A percentile compares a stretch with the other conserved stretches of the same genome.
These are phyloP conservation scores for Leishmania major DNA, from an alignment of 208 protist species.

Conservation along the genomic window DNA sequence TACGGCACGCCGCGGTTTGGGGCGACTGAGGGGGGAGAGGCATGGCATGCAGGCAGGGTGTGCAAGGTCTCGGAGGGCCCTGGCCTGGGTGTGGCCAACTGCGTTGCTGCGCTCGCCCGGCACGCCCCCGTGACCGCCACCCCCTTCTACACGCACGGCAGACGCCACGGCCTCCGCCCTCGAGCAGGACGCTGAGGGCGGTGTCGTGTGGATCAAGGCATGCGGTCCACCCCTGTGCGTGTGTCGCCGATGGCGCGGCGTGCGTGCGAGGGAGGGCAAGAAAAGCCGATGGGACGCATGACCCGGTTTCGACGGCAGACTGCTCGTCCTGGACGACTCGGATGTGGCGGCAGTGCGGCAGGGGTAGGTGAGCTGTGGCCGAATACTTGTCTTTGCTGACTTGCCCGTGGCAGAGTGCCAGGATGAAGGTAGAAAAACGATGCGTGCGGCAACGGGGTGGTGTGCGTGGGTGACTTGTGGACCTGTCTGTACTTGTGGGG, in stretches of 20 bases:
- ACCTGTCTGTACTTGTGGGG: too few species aligned
- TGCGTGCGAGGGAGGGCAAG: neutral
- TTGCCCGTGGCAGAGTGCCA: neutral
- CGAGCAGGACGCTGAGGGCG: neutral
- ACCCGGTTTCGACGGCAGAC: neutral
- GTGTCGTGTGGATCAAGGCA: neutral
- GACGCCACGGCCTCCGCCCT: neutral
- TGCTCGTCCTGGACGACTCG: neutral
- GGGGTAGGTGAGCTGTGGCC: rapidly evolving
- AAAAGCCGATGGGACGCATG: neutral
- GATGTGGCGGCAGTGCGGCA: neutral
- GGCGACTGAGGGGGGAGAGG: neutral
- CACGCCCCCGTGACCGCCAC: neutral
- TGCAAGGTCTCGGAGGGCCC: neutral
- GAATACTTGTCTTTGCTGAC: neutral
- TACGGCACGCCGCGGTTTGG: neutral
- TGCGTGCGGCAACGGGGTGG: too few species aligned
- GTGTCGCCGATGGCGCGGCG: neutral
- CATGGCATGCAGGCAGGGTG: neutral
- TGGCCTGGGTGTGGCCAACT: neutral
- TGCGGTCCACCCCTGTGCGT: neutral
- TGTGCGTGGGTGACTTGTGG: too few species aligned
- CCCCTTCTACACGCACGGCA: neutral
- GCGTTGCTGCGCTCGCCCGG: neutral
- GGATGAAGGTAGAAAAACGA: too few species aligned